Evolutionary conservation across 768 basidiomycete genomes (phyloP).

Genomic region (Rhizopogon rudus): DNA sequence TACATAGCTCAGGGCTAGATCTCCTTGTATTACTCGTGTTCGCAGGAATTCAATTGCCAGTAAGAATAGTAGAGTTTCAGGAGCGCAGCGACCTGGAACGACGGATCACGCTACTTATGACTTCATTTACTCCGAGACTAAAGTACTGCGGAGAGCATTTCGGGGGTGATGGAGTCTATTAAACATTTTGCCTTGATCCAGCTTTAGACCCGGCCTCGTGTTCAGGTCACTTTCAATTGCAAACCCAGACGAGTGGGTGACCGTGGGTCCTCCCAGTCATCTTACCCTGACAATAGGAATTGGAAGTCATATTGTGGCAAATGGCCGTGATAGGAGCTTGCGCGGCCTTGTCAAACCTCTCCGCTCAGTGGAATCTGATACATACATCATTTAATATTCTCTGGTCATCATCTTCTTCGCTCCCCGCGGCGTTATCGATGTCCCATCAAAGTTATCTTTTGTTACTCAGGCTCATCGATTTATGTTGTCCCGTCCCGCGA

Average conservation of each 20-base stretch:
- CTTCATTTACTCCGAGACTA: background rate
- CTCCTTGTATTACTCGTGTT: background rate
- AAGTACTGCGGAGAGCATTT: background rate
- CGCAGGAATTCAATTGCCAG: background rate
- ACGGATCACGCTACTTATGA: background rate
- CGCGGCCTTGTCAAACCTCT: too few relatives aligned
- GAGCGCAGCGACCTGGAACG: background rate
- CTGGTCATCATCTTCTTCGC: background rate
- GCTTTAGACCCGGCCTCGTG: constrained; percentile 1
- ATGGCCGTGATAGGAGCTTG: background rate
- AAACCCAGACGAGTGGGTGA: background rate
- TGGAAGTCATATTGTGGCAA: background rate
- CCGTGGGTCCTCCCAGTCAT: background rate
- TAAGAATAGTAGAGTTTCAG: background rate
- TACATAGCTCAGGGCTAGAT: background rate
- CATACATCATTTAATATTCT: background rate
- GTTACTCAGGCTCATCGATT: background rate
- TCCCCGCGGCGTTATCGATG: background rate
- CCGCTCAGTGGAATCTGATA: background rate
- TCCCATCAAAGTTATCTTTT: background rate
- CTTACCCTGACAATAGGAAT: background rate
- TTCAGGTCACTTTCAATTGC: background rate
- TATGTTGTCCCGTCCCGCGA: too few relatives aligned
- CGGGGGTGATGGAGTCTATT: background rate
- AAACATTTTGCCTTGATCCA: background rate